Percentiles rank a stretch among this genome's conserved stretches.
Evolutionary conservation across 441 rosid genomes (phyloP).

Genomic region (Croton setiger): DNA sequence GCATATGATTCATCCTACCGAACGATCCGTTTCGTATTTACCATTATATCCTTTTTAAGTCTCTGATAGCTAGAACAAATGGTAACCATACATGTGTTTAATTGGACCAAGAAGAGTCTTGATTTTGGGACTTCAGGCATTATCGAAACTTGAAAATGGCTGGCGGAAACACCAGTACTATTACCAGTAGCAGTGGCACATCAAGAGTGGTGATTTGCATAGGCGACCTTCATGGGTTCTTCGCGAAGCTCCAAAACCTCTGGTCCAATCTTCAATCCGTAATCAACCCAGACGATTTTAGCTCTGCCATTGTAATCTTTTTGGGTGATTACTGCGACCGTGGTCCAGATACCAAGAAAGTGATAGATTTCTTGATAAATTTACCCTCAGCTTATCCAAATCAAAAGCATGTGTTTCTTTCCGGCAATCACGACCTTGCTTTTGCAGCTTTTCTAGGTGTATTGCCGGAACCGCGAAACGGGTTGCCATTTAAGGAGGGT

Average conservation of each 20-base stretch:
- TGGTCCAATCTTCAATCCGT: conserved; percentile 67
- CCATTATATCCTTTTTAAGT: no score
- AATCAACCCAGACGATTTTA: conserved; percentile 41
- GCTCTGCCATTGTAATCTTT: conserved; percentile 65
- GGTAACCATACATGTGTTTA: no score
- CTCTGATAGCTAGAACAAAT: no score
- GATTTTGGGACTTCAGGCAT: no score
- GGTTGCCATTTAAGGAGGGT: conserved; percentile 45
- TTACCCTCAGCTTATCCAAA: conserved; percentile 49
- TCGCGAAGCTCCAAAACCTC: conserved; percentile 56
- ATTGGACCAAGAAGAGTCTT: no score
- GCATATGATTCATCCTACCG: no score
- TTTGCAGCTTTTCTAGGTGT: conserved; percentile 62
- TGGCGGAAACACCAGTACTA: neutral
- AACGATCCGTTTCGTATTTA: no score
- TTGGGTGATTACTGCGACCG: conserved; percentile 94
- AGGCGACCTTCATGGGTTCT: conserved; percentile 85
- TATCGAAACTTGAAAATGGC: neutral
- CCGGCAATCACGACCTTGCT: conserved; percentile 79
- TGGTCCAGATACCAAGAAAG: conserved; percentile 63
- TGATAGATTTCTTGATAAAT: conserved; percentile 57
- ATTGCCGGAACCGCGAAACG: conserved; percentile 48
- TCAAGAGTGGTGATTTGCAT: conserved; percentile 60
- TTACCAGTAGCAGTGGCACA: conserved; percentile 15
- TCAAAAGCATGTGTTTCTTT: conserved; percentile 60